Evolutionary conservation across 495 filamentous ascomycete genomes (phyloP), one percentile per base, ranked within the genome.

Genomic region (Recurvomyces mirabilis): DNA sequence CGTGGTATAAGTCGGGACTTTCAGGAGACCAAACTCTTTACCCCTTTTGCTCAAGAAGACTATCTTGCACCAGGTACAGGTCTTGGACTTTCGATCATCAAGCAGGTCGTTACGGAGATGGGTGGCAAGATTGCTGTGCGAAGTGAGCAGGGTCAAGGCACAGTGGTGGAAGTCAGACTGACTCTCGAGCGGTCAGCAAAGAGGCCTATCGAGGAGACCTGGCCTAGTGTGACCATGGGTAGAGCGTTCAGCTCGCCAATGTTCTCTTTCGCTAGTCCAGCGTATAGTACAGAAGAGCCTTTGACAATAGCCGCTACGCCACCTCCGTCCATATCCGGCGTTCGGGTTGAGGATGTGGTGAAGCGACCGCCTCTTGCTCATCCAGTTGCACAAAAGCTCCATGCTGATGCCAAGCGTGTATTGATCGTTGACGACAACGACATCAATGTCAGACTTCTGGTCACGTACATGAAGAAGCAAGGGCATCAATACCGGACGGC

Each of bases 21-120:
- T 25, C 39, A 59, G n/a, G 31, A 34, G 18, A 47, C 48, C 37
- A 39, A 41, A 20, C 21, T 55, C 1, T 61, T 57, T 43, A 41
- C 43, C 18, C 56, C 58, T 2, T 61, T 59, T 23, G 24, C 56
- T 4, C 58, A 61, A 36, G 58, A 61, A 35, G 40, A 55, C 38
- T 38, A 43, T 15, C 38, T 55, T 4, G 23, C 46, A 17, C 24
- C 47, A 17, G 58, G 58, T 11, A 59, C 54, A 1, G 58, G 58
- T 4, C 52, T 61, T 9, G 58, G 58, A 5, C 54, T 61, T 2
- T 55, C 50, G 17, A 50, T 61, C 10, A 49, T 57, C 18, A 37
- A 39, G 5, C 43, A 47, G 19, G 52, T 61, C 32, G 53, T 59
- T 18, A 36, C 41, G 14, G 39, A 32, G 29, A 19, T 54, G 12